Conservation (phyloP, 2,329 filamentous ascomycete species). For the Pseudocercospora musae region DNA sequence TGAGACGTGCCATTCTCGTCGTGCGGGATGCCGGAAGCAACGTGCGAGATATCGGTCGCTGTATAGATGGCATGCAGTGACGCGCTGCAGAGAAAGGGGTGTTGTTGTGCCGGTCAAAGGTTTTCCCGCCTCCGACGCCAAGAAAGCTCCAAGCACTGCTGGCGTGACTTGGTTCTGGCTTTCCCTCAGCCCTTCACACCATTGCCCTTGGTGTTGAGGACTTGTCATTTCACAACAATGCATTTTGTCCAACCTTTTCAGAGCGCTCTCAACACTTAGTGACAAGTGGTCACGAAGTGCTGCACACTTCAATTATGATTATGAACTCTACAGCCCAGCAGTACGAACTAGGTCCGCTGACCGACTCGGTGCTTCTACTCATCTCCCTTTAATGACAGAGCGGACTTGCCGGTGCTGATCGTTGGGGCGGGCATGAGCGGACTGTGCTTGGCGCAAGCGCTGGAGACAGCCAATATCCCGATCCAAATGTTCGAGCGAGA, state of each 20-base stretch:
- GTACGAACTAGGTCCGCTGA: background rate
- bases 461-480: conserved; percentile 21
- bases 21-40: background rate
- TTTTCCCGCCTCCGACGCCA: background rate
- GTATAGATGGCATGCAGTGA: conserved; percentile 22
- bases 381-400: background rate
- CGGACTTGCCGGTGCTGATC: conserved; percentile 17
- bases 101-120: background rate
- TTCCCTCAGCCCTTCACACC: background rate
- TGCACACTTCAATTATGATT: background rate
- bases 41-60: conserved; percentile 10
- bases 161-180: background rate
- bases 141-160: conserved; percentile 3
- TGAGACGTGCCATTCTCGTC: background rate
- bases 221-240: background rate
- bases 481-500: conserved; percentile 26
- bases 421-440: conserved; percentile 26
- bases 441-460: conserved; percentile 23
- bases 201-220: background rate
- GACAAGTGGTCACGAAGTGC: conserved; percentile 4
- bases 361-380: background rate
- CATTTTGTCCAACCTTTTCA: conserved; percentile 7
- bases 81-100: conserved; percentile 7
- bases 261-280: conserved; percentile 3
- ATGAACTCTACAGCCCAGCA: background rate